phyloP scores from a whole-genome alignment of 495 filamentous ascomycete genomes.

The Talaromyces borbonicus region DNA sequence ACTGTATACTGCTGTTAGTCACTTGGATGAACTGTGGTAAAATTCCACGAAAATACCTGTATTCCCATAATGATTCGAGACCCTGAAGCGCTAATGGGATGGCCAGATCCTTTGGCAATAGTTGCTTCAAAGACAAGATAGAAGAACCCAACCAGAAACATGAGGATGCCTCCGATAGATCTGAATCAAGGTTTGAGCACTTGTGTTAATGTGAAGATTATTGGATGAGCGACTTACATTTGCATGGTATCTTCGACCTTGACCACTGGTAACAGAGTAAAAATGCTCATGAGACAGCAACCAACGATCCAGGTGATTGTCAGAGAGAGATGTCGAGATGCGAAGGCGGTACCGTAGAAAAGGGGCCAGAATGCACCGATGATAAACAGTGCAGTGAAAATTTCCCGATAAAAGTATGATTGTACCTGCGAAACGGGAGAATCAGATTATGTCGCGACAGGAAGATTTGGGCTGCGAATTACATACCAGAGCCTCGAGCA shows the following conservation, averaged over 20 bases:
- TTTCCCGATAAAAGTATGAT: conserved; percentile 85
- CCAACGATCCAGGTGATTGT: conserved; percentile 63
- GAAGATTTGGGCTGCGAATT: neutral
- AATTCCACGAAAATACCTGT: conserved; percentile 34
- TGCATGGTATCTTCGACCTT: conserved; percentile 70
- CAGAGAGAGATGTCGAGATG: conserved; percentile 53
- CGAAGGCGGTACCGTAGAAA: conserved; percentile 61
- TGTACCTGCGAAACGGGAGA: conserved; percentile 46
- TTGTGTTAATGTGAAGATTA: neutral
- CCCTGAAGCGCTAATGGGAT: conserved; percentile 29
- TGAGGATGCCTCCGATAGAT: conserved; percentile 64
- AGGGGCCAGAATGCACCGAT: conserved; percentile 69
- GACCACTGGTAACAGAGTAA: conserved; percentile 78
- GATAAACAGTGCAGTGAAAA: conserved; percentile 74
- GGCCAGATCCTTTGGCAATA: conserved; percentile 37
- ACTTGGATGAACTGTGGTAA: neutral
- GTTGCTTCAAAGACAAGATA: conserved; percentile 77
- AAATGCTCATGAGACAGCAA: conserved; percentile 76
- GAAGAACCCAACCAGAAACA: conserved; percentile 66
- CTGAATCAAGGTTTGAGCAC: conserved; percentile 38
- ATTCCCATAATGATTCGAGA: conserved; percentile 46
- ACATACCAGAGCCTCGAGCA: conserved; percentile 78
- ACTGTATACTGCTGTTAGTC: conserved; percentile 21
- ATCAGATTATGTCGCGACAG: neutral
- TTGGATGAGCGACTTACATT: conserved; percentile 50